A percentile compares a stretch with the other conserved stretches of the same genome.
phyloP scores from a whole-genome alignment of 176 grass and related monocot genomes.

The Avena sativa region DNA sequence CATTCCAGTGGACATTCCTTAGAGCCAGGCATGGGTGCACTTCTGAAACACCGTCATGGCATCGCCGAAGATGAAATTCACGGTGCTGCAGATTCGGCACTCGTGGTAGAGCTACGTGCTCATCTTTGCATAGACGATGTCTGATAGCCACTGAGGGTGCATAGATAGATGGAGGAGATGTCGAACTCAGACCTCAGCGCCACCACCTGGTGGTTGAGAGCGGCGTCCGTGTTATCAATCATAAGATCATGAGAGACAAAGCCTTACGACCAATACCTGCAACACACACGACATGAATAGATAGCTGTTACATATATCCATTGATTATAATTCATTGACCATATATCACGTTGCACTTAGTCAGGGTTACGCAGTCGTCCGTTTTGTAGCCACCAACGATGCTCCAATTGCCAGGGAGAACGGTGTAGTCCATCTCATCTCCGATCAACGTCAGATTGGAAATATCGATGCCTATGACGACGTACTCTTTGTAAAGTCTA shows the following conservation, averaged over 20 bases:
- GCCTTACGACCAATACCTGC: neutral
- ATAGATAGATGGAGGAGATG: neutral
- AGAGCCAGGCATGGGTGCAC: neutral
- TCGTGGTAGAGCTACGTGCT: neutral
- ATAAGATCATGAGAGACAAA: neutral
- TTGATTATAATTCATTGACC: neutral
- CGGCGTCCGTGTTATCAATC: neutral
- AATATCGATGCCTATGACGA: neutral
- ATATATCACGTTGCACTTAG: conserved; percentile 23
- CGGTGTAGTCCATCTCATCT: neutral
- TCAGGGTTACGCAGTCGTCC: neutral
- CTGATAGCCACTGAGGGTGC: neutral
- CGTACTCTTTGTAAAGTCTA: conserved; percentile 29
- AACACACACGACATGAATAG: neutral
- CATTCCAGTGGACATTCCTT: too few relatives aligned
- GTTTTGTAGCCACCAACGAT: neutral
- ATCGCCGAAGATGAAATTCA: neutral
- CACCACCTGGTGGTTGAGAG: neutral
- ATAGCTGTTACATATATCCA: too few relatives aligned
- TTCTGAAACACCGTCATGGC: conserved; percentile 46
- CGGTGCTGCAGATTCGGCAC: neutral
- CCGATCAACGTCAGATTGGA: conserved; percentile 35
- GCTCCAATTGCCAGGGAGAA: conserved; percentile 31
- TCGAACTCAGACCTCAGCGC: neutral
- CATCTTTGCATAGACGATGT: neutral